Conservation (phyloP, 176 grass and related monocot species). For the Aegilops umbellulata region DNA sequence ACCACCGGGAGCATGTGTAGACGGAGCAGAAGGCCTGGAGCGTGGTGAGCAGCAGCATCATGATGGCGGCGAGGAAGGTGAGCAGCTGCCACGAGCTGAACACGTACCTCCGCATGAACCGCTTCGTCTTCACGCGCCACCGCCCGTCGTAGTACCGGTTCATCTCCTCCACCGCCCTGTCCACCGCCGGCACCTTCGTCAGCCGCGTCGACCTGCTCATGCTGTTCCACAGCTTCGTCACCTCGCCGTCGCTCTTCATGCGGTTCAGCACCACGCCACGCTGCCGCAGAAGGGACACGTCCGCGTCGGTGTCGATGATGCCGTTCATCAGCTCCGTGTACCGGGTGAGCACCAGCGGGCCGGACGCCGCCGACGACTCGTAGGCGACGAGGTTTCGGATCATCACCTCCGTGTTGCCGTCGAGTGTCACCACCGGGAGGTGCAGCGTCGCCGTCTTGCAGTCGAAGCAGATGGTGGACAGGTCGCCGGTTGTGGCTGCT, state of each 20-base stretch:
- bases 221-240: slow-evolving; percentile 67
- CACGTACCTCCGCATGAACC: slow-evolving; percentile 79
- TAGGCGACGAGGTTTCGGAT: slow-evolving; percentile 85
- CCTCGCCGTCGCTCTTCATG: slow-evolving; percentile 80
- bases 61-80: slow-evolving; percentile 69
- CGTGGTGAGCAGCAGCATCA: slow-evolving; percentile 74
- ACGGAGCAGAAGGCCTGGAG: slow-evolving; percentile 86
- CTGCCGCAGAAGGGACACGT: slow-evolving; percentile 63
- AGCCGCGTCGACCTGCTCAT: slow-evolving; percentile 71
- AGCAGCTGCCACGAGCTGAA: slow-evolving; percentile 93
- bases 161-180: slow-evolving; percentile 61
- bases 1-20: slow-evolving; percentile 82
- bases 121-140: slow-evolving; percentile 77
- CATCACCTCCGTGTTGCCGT: slow-evolving; percentile 66
- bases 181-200: slow-evolving; percentile 64
- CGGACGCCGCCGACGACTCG: slow-evolving; percentile 55
- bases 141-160: slow-evolving; percentile 62
- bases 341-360: slow-evolving; percentile 62
- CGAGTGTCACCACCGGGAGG: slow-evolving; percentile 60
- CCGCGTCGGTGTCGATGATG: slow-evolving; percentile 73
- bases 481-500: slow-evolving; percentile 50
- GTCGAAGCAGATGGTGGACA: slow-evolving; percentile 61
- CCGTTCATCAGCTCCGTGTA: slow-evolving; percentile 97
- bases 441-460: slow-evolving; percentile 50
- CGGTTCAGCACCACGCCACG: slow-evolving; percentile 65